These are phyloP conservation scores for Fusarium kyushuense DNA, from an alignment of 2,329 filamentous ascomycete genomes.

Conservation along the genomic window DNA sequence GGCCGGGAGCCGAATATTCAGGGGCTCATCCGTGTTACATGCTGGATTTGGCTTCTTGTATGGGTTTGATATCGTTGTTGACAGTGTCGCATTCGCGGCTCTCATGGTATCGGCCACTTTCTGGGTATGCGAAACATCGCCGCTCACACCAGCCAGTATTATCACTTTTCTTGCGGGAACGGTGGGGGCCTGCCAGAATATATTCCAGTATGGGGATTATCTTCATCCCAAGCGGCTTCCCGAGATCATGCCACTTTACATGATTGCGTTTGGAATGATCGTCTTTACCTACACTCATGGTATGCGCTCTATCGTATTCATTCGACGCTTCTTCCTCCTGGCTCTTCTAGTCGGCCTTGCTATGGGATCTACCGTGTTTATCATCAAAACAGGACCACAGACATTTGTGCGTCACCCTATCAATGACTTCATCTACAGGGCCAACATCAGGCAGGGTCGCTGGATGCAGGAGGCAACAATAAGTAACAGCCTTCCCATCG, in stretches of 20 bases:
- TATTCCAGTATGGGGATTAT: constrained; percentile 59
- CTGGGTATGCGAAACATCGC: constrained; percentile 61
- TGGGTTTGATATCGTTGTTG: constrained; percentile 62
- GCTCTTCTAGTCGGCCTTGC: constrained; percentile 55
- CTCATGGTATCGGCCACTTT: constrained; percentile 60
- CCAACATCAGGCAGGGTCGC: constrained; percentile 60
- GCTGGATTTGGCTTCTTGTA: constrained; percentile 59
- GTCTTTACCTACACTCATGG: constrained; percentile 59
- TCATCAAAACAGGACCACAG: constrained; percentile 49
- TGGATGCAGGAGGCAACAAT: constrained; percentile 62
- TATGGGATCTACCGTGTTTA: constrained; percentile 54
- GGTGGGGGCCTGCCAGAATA: constrained; percentile 52
- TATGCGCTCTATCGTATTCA: constrained; percentile 57
- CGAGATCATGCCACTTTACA: constrained; percentile 55
- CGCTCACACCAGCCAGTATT: constrained; percentile 57
- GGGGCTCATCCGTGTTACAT: constrained; percentile 36
- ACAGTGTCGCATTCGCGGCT: constrained; percentile 60
- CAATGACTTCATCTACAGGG: constrained; percentile 62
- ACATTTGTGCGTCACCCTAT: constrained; percentile 59
- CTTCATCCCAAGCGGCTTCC: constrained; percentile 55
- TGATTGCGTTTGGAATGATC: constrained; percentile 57
- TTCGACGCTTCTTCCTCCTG: constrained; percentile 57
- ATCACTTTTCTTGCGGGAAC: constrained; percentile 60
- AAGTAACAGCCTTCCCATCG: constrained; percentile 61
- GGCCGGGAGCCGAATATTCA: constrained; percentile 50